phyloP scores from a whole-genome alignment of 2,329 filamentous ascomycete species.

The Cladophialophora yegresii region DNA sequence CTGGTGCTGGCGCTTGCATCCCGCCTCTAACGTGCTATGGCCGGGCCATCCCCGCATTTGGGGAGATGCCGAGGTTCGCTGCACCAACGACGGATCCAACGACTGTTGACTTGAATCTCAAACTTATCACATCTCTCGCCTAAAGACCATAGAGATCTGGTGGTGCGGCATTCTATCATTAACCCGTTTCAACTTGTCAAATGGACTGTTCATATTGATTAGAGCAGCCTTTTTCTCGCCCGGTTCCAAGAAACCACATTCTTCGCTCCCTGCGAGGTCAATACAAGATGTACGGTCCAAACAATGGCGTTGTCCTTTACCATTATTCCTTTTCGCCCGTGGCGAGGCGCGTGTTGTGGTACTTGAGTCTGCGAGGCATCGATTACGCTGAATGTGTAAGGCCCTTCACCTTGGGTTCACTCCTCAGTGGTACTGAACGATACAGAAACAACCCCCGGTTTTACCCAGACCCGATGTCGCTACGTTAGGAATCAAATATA shows the following conservation, averaged over 20 bases:
- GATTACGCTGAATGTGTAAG: conserved; percentile 68
- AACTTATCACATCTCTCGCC: neutral
- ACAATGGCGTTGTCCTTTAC: conserved; percentile 51
- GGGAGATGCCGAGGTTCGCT: neutral
- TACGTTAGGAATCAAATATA: conserved; percentile 64
- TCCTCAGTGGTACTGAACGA: neutral
- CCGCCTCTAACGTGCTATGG: neutral
- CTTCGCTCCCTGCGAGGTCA: neutral
- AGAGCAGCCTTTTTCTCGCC: neutral
- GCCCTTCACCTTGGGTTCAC: conserved; percentile 26
- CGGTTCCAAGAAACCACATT: neutral
- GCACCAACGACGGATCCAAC: neutral
- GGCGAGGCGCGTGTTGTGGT: conserved; percentile 66
- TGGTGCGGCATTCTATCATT: neutral
- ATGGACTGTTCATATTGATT: neutral
- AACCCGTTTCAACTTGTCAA: neutral
- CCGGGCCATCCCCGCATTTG: neutral
- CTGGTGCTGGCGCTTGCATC: neutral
- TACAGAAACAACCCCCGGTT: conserved; percentile 64
- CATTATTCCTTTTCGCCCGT: conserved; percentile 68
- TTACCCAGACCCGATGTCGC: conserved; percentile 67
- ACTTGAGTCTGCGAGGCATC: conserved; percentile 66
- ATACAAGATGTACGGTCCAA: conserved; percentile 26
- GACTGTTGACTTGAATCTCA: neutral
- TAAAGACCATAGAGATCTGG: neutral